A percentile compares a stretch with the other conserved stretches of the same genome.
Evolutionary conservation across 208 protist species (phyloP).

Genomic region (Crithidia bombi): DNA sequence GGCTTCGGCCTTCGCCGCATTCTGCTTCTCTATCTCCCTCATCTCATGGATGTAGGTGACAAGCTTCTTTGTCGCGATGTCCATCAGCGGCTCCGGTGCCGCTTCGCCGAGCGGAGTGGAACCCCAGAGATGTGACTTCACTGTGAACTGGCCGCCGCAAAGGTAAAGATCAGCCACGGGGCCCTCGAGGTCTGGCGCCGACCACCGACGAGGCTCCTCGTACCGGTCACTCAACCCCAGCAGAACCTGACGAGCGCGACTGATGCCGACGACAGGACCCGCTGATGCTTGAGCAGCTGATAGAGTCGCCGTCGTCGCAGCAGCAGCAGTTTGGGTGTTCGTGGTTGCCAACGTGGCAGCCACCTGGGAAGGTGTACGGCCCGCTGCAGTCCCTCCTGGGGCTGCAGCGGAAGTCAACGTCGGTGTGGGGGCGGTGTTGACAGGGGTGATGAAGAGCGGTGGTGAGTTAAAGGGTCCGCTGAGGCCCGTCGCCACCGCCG

Average conservation of each 20-base stretch:
- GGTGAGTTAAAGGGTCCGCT: not conserved
- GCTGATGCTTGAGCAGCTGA: slow-evolving; percentile 4
- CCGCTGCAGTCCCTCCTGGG: not conserved
- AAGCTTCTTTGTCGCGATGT: slow-evolving; percentile 7
- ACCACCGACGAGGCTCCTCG: not conserved
- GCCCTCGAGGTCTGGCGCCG: not conserved
- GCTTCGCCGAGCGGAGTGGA: slow-evolving; percentile 29
- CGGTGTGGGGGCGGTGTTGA: not conserved
- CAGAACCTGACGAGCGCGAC: slow-evolving; percentile 28
- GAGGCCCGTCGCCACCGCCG: not conserved
- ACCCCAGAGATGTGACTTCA: slow-evolving; percentile 14
- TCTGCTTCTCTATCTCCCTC: not conserved
- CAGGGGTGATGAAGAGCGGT: not conserved
- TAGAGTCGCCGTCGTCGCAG: not conserved
- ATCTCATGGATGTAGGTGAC: not conserved
- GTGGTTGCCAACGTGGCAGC: not conserved
- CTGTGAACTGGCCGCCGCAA: slow-evolving; percentile 28
- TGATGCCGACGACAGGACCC: slow-evolving; percentile 44
- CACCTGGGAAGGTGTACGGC: not conserved
- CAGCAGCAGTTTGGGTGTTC: not conserved
- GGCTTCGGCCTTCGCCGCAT: not conserved
- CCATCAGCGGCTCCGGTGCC: not conserved
- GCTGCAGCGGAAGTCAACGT: not conserved
- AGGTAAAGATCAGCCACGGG: slow-evolving; percentile 12
- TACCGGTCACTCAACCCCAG: not conserved